phyloP scores from a whole-genome alignment of 192 early-diverging fungal genomes.

The Coemansia sp. region DNA sequence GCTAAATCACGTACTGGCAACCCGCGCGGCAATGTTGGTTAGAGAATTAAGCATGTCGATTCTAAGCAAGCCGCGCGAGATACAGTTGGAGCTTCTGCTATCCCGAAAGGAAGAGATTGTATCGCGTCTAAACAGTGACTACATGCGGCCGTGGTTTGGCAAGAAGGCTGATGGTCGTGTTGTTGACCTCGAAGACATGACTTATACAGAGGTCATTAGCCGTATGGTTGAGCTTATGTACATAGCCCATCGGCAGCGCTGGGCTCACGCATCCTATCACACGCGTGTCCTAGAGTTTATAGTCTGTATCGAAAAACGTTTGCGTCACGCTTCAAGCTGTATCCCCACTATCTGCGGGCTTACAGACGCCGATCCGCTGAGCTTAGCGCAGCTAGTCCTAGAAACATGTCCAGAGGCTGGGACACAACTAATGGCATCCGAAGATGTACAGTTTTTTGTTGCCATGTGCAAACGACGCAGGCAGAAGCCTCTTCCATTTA shows the following conservation, averaged over 20 bases:
- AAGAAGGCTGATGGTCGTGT: conserved; percentile 68
- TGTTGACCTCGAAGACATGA: conserved; percentile 87
- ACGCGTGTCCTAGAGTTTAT: conserved; percentile 81
- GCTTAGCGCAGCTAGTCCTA: conserved; percentile 19
- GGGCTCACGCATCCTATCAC: conserved; percentile 74
- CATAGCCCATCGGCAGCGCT: conserved; percentile 64
- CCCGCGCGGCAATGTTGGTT: conserved; percentile 74
- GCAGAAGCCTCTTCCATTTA: conserved; percentile 88
- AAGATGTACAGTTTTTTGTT: conserved; percentile 39
- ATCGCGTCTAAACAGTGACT: conserved; percentile 80
- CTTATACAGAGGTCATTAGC: conserved; percentile 79
- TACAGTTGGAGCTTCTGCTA: conserved; percentile 67
- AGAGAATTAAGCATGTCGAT: conserved; percentile 80
- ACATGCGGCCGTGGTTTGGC: conserved; percentile 92
- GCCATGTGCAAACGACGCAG: conserved; percentile 57
- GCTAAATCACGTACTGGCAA: conserved; percentile 90
- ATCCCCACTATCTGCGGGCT: background rate
- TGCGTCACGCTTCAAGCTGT: conserved; percentile 22
- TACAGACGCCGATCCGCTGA: background rate
- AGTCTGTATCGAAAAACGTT: conserved; percentile 81
- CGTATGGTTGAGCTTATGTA: conserved; percentile 82
- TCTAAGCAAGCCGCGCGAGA: conserved; percentile 79
- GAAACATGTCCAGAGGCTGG: conserved; percentile 9
- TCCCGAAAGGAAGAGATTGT: conserved; percentile 80
- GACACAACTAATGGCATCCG: conserved; percentile 15